phyloP scores from a whole-genome alignment of 495 filamentous ascomycete species.

The Annulohypoxylon bovei region DNA sequence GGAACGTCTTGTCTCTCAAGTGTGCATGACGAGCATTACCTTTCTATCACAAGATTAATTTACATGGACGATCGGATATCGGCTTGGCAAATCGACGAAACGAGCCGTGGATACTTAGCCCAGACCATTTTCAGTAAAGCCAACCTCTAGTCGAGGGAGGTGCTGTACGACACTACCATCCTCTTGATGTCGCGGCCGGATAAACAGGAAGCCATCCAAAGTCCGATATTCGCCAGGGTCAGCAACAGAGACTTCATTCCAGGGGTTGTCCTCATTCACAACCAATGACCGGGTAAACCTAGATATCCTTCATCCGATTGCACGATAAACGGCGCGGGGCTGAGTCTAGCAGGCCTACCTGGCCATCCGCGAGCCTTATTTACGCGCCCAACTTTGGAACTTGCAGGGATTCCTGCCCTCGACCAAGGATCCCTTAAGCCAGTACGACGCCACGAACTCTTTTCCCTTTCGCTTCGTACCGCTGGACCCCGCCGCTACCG shows the following conservation, averaged over 20 bases:
- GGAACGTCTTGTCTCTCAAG: constrained; percentile 48
- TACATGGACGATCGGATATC: constrained; percentile 29
- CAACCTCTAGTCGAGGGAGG: constrained; percentile 28
- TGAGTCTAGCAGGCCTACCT: constrained; percentile 40
- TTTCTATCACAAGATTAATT: constrained; percentile 35
- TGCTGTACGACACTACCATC: constrained; percentile 28
- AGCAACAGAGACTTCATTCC: constrained; percentile 19
- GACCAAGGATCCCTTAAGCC: constrained; percentile 42
- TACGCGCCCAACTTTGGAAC: constrained; percentile 59
- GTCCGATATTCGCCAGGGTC: constrained; percentile 32
- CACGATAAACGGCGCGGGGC: constrained; percentile 50
- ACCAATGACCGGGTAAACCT: constrained; percentile 53
- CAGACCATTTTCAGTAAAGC: constrained; percentile 16
- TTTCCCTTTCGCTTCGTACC: constrained; percentile 48
- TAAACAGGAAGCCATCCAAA: constrained; percentile 36
- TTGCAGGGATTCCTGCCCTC: constrained; percentile 52
- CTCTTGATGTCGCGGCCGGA: constrained; percentile 30
- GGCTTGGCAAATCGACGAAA: constrained; percentile 33
- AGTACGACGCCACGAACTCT: constrained; percentile 42
- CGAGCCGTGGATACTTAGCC: constrained; percentile 17
- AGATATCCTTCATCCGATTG: constrained; percentile 55
- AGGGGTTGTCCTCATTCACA: constrained; percentile 30
- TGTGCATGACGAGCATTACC: constrained; percentile 45
- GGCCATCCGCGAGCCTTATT: constrained; percentile 57
- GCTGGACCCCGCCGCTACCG: constrained; percentile 42